These are phyloP conservation scores for Gymnopus androsaceus DNA, from an alignment of 1,284 basidiomycete species.

Conservation along the genomic window DNA sequence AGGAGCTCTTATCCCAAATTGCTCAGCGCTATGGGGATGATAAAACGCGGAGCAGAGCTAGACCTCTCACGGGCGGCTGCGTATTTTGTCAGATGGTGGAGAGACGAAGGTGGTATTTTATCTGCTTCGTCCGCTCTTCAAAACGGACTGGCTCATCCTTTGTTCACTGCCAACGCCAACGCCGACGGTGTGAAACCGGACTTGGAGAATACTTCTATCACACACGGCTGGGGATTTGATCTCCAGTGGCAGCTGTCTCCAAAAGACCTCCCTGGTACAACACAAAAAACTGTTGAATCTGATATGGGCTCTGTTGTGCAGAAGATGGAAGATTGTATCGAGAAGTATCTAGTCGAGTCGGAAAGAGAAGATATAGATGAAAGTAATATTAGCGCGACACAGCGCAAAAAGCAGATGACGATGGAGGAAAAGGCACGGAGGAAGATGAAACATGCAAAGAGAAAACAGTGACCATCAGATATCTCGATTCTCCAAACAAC, in stretches of 20 bases:
- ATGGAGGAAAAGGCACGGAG: conserved; percentile 46
- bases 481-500: too few relatives aligned
- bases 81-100: conserved; percentile 87
- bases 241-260: conserved; percentile 62
- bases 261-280: conserved; percentile 27
- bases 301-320: conserved; percentile 42
- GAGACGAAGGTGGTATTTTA: conserved; percentile 68
- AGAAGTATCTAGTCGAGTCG: conserved; percentile 45
- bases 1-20: conserved; percentile 70
- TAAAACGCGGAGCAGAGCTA: conserved; percentile 72
- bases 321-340: conserved; percentile 73
- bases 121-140: conserved; percentile 40
- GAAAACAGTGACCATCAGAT: not conserved
- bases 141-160: not conserved
- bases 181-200: conserved; percentile 18
- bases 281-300: conserved; percentile 2
- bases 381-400: conserved; percentile 64
- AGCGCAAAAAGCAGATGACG: conserved; percentile 63
- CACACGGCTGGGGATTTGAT: conserved; percentile 78
- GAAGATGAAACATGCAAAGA: conserved; percentile 7
- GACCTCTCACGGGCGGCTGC: conserved; percentile 72
- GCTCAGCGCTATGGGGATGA: conserved; percentile 78
- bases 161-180: conserved; percentile 24
- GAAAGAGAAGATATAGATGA: conserved; percentile 54
- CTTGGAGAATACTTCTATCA: conserved; percentile 11